These are phyloP conservation scores for Trametes cubensis DNA, from an alignment of 768 basidiomycete genomes.

Conservation along the genomic window DNA sequence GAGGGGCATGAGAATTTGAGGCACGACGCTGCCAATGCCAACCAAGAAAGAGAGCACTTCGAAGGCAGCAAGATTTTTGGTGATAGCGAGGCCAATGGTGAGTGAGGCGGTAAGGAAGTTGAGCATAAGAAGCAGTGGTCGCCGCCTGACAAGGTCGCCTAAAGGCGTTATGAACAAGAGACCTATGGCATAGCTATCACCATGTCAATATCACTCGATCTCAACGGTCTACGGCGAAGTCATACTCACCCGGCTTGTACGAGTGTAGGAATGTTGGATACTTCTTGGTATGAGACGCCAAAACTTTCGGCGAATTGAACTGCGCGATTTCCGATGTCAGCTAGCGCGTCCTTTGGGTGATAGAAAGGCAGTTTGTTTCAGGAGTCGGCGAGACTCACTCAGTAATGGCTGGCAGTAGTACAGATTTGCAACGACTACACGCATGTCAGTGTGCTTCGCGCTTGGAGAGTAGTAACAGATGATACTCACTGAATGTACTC, in stretches of 20 bases:
- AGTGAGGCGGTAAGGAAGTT: constrained; percentile 56
- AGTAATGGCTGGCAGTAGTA: constrained; percentile 85
- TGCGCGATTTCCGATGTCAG: not conserved
- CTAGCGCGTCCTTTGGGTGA: not conserved
- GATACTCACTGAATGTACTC: constrained; percentile 46
- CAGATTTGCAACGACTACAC: constrained; percentile 66
- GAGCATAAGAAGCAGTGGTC: constrained; percentile 67
- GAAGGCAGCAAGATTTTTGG: constrained; percentile 59
- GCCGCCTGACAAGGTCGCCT: constrained; percentile 79
- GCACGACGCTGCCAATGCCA: constrained; percentile 70
- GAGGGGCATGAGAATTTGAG: constrained; percentile 73
- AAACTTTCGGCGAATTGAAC: constrained; percentile 40
- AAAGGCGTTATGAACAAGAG: constrained; percentile 72
- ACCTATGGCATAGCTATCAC: constrained; percentile 33
- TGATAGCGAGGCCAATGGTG: constrained; percentile 72
- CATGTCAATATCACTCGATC: not conserved
- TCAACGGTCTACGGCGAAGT: not conserved
- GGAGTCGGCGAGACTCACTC: constrained; percentile 42
- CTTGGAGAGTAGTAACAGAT: too few relatives aligned
- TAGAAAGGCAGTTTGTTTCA: constrained; percentile 17
- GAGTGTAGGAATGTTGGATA: constrained; percentile 62
- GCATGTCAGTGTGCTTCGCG: not conserved
- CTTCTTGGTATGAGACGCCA: constrained; percentile 38
- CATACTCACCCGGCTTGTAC: constrained; percentile 62
- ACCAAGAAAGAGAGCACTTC: constrained; percentile 71